A percentile compares a stretch with the other conserved stretches of the same genome.
Conservation (phyloP, 225 moss, liverwort and hornwort species). For the Sphagnum contortum region DNA sequence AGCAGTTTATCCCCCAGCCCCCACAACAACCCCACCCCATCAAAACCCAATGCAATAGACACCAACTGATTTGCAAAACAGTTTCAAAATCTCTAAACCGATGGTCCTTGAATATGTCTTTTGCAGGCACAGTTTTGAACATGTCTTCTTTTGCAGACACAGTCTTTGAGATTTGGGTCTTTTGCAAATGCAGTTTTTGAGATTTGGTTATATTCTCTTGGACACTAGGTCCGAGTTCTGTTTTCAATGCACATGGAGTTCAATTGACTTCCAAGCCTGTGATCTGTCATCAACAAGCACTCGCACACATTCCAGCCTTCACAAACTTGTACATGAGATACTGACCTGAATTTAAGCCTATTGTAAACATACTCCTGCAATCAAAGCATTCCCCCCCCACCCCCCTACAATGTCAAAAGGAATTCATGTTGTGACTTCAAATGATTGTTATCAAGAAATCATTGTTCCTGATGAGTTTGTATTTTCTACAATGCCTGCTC, state of each 20-base stretch:
- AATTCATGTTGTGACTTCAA: not conserved
- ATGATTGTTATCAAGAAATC: not conserved
- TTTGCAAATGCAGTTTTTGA: not conserved
- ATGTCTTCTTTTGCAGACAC: not conserved
- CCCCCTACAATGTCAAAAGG: not conserved
- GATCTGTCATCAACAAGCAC: not conserved
- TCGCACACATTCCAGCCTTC: constrained; percentile 1
- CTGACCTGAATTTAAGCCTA: constrained; percentile 74
- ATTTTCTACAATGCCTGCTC: not conserved
- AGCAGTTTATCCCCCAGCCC: not conserved
- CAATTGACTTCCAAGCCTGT: too few relatives aligned
- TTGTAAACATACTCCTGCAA: constrained; percentile 88
- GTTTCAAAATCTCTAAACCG: not conserved
- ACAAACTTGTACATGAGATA: not conserved
- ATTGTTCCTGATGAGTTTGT: not conserved
- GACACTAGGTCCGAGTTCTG: too few relatives aligned
- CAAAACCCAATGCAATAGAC: not conserved
- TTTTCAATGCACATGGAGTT: too few relatives aligned
- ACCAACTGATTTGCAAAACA: not conserved
- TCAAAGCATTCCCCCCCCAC: constrained; percentile 1
- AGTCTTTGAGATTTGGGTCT: not conserved
- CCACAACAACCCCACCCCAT: not conserved
- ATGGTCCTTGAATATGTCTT: not conserved
- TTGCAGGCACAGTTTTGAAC: not conserved
- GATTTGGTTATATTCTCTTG: too few relatives aligned